Conservation (phyloP, 257 asterid species). For the Buddleja alternifolia region DNA sequence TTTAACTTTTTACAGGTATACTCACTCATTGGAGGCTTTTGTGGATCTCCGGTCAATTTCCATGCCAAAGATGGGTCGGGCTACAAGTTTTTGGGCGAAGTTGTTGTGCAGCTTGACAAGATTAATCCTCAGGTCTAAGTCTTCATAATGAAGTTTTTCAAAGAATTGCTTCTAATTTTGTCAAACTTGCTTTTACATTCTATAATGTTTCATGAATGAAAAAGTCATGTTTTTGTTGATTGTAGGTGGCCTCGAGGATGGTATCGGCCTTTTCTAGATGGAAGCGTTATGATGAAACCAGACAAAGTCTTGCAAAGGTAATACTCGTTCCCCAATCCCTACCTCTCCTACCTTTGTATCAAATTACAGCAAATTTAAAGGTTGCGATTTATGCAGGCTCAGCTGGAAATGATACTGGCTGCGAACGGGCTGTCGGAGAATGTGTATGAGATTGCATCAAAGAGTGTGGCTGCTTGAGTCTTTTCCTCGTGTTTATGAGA, state of each 20-base stretch:
- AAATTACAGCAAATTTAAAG: neutral
- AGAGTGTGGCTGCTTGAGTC: slow-evolving; percentile 77
- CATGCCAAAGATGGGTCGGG: slow-evolving; percentile 82
- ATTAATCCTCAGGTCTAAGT: slow-evolving; percentile 73
- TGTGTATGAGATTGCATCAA: slow-evolving; percentile 88
- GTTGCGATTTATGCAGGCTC: slow-evolving; percentile 52
- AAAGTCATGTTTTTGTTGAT: neutral
- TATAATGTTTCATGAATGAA: slow-evolving; percentile 4
- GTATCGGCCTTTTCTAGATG: slow-evolving; percentile 94
- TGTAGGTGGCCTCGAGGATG: slow-evolving; percentile 89
- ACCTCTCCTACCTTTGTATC: neutral
- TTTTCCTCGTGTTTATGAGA: neutral
- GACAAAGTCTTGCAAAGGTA: slow-evolving; percentile 85
- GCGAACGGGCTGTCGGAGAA: slow-evolving; percentile 83
- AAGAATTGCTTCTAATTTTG: too few species aligned
- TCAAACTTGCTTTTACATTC: too few species aligned
- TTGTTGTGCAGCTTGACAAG: slow-evolving; percentile 82
- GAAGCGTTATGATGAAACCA: slow-evolving; percentile 85
- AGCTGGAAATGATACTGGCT: slow-evolving; percentile 81
- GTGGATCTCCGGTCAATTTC: slow-evolving; percentile 73
- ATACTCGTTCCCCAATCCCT: too few species aligned
- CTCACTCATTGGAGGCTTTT: slow-evolving; percentile 75
- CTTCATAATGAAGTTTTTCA: too few species aligned
- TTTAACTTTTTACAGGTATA: slow-evolving; percentile 53
- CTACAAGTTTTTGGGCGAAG: slow-evolving; percentile 72